Conservation (phyloP, 345 rosid genomes). For the Noccaea bulbosa region DNA sequence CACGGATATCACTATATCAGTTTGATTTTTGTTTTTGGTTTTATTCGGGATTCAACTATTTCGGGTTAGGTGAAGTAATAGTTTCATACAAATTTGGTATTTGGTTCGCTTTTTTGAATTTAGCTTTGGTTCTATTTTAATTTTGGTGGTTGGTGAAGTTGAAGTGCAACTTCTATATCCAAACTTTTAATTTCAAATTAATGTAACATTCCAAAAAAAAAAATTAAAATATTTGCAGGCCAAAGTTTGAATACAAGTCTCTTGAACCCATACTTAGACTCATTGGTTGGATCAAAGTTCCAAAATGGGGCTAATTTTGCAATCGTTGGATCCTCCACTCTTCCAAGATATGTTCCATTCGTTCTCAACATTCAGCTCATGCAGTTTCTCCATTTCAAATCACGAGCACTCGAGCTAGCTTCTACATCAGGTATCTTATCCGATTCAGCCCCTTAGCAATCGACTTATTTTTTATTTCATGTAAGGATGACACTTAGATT, state of each 20-base stretch:
- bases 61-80: too few relatives aligned
- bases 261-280: conserved; percentile 72
- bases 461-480: not conserved
- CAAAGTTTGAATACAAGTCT: conserved; percentile 72
- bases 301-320: conserved; percentile 78
- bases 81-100: not conserved
- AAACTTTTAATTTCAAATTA: not conserved
- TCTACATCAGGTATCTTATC: conserved; percentile 42
- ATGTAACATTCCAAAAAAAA: not conserved
- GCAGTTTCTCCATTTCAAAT: conserved; percentile 87
- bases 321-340: conserved; percentile 75
- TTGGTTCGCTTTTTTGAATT: not conserved
- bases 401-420: conserved; percentile 63
- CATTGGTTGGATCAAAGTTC: conserved; percentile 65
- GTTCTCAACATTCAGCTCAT: conserved; percentile 74
- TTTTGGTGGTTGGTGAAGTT: conserved; percentile 4
- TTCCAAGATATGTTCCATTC: conserved; percentile 76
- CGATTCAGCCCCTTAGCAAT: not conserved
- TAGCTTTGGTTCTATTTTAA: not conserved
- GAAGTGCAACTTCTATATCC: not conserved
- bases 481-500: not conserved
- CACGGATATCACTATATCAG: too few relatives aligned
- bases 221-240: conserved; percentile 56
- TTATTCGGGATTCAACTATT: too few relatives aligned
- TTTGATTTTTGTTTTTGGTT: too few relatives aligned